phyloP scores from a whole-genome alignment of 1,284 basidiomycete genomes.

The Ceratobasidium sp. region DNA sequence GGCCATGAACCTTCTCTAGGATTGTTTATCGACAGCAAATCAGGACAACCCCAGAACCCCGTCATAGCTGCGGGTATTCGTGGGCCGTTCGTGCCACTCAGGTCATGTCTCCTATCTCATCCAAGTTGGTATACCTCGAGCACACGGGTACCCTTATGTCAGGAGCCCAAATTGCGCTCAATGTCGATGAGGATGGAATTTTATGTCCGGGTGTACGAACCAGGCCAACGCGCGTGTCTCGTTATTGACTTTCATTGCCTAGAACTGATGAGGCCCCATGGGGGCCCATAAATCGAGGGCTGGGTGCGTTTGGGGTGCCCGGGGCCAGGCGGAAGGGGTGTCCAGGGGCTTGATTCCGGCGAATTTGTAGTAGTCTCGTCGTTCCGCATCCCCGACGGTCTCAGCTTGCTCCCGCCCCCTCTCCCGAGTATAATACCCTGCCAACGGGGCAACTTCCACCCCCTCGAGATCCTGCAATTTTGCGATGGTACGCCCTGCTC shows the following conservation, averaged over 20 bases:
- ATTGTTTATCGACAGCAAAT: too few relatives aligned
- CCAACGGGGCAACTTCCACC: neutral
- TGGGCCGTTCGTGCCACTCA: neutral
- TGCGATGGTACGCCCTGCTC: constrained; percentile 30
- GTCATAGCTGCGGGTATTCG: too few relatives aligned
- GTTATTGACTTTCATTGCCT: neutral
- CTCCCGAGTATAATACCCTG: constrained; percentile 29
- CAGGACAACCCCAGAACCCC: too few relatives aligned
- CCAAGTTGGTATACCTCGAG: neutral
- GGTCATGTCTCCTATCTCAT: constrained; percentile 7
- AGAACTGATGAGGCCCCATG: constrained; percentile 1
- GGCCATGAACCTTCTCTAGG: too few relatives aligned
- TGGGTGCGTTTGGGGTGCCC: neutral
- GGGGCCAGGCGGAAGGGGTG: constrained; percentile 2
- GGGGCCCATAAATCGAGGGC: neutral
- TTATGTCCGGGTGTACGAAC: neutral
- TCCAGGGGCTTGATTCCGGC: constrained; percentile 20
- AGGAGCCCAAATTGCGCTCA: neutral
- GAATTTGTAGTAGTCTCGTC: constrained; percentile 20
- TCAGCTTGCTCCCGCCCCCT: constrained; percentile 19
- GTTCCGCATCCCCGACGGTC: constrained; percentile 29
- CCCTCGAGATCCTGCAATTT: neutral
- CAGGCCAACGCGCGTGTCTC: neutral
- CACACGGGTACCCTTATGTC: constrained; percentile 3
- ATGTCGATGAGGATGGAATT: constrained; percentile 8